Percentiles rank a stretch among this genome's conserved stretches.
Evolutionary conservation across 805 yeast genomes (phyloP).

Genomic region (Cyberlindnera mrakii): DNA sequence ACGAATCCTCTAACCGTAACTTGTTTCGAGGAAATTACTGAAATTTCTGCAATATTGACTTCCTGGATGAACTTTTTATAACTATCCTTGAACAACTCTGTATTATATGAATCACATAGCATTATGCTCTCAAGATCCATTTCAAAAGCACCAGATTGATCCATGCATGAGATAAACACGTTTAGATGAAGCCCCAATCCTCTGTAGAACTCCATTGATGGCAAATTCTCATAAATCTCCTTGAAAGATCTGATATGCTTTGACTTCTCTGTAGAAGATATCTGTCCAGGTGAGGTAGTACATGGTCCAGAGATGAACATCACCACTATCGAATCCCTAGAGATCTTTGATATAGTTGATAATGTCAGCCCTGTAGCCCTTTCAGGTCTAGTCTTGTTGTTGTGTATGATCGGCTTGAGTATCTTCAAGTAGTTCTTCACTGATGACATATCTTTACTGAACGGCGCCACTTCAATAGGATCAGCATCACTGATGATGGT

Average conservation of each 20-base stretch:
- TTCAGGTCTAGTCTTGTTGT: conserved; percentile 65
- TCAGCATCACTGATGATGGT: no score
- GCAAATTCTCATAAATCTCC: conserved; percentile 82
- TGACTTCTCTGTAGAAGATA: conserved; percentile 79
- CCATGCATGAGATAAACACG: conserved; percentile 78
- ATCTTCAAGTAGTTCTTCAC: neutral
- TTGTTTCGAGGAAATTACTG: conserved; percentile 74
- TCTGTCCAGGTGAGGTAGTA: conserved; percentile 86
- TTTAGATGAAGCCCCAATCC: conserved; percentile 35
- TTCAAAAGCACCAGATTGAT: conserved; percentile 89
- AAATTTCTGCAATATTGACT: conserved; percentile 54
- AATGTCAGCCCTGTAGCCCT: conserved; percentile 90
- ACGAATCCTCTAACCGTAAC: conserved; percentile 84
- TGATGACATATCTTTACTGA: neutral
- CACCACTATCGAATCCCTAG: conserved; percentile 74
- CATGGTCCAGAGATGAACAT: conserved; percentile 91
- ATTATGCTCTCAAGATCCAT: conserved; percentile 73
- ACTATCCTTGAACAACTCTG: conserved; percentile 88
- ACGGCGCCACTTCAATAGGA: neutral
- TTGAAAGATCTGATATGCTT: conserved; percentile 94
- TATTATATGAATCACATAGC: conserved; percentile 82
- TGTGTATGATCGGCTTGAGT: conserved; percentile 34
- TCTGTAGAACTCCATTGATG: conserved; percentile 75
- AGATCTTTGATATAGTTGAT: conserved; percentile 69
- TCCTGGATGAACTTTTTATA: conserved; percentile 50